A percentile compares a stretch with the other conserved stretches of the same genome.
phyloP scores from a whole-genome alignment of 345 rosid genomes.

The Turnera subulata region DNA sequence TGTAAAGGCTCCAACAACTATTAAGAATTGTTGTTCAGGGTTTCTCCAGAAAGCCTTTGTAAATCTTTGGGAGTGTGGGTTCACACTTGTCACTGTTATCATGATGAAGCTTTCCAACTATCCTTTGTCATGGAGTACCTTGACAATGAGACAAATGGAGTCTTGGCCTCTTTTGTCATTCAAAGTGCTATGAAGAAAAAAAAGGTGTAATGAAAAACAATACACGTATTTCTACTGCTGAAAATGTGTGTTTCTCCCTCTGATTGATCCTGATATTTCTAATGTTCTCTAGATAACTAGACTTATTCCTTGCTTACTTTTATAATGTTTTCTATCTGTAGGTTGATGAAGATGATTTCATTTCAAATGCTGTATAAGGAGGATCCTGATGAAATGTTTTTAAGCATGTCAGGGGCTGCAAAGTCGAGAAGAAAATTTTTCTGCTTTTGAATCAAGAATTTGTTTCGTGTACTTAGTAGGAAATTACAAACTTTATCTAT shows the following conservation, averaged over 20 bases:
- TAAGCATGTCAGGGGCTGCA: conserved; percentile 82
- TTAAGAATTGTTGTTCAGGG: too few relatives aligned
- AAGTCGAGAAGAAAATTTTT: conserved; percentile 79
- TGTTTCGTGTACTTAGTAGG: not conserved
- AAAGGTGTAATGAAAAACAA: too few relatives aligned
- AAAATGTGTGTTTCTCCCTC: conserved; percentile 46
- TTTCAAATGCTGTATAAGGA: conserved; percentile 86
- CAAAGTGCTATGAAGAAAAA: conserved; percentile 93
- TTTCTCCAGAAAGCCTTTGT: too few relatives aligned
- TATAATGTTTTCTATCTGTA: conserved; percentile 16
- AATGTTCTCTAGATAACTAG: conserved; percentile 4
- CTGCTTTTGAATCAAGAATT: conserved; percentile 86
- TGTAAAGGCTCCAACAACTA: too few relatives aligned
- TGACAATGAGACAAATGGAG: conserved; percentile 79
- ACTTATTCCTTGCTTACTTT: conserved; percentile 11
- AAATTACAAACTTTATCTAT: too few relatives aligned
- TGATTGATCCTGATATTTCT: conserved; percentile 19
- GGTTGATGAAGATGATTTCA: conserved; percentile 95
- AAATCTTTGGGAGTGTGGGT: too few relatives aligned
- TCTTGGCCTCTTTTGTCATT: conserved; percentile 88
- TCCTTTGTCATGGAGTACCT: conserved; percentile 84
- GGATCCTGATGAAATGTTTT: conserved; percentile 91
- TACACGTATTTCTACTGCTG: conserved; percentile 68
- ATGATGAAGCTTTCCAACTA: conserved; percentile 92
- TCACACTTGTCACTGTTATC: too few relatives aligned